Evolutionary conservation across 805 yeast species (phyloP).

Genomic region (Zygosaccharomyces siamensis): DNA sequence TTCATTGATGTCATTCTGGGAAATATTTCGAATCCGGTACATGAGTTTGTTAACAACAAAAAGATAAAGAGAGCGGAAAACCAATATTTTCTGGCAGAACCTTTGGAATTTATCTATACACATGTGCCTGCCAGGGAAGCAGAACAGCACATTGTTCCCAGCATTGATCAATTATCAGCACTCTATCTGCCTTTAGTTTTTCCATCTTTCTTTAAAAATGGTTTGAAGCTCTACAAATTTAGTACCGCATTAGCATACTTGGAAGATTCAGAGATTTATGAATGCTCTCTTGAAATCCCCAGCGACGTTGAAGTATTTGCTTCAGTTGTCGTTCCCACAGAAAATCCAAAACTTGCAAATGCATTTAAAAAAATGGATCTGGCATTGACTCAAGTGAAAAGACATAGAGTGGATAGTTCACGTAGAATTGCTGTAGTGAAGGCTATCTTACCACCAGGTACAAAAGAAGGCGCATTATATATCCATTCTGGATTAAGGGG

Average conservation of each 20-base stretch:
- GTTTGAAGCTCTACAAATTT: conserved; percentile 57
- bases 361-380: conserved; percentile 36
- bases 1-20: conserved; percentile 71
- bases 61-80: conserved; percentile 35
- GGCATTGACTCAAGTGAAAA: conserved; percentile 73
- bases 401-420: conserved; percentile 47
- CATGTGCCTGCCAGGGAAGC: conserved; percentile 78
- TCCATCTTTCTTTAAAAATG: conserved; percentile 66
- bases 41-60: conserved; percentile 37
- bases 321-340: conserved; percentile 47
- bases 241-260: conserved; percentile 73
- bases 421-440: conserved; percentile 71
- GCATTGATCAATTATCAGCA: conserved; percentile 72
- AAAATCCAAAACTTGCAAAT: conserved; percentile 20
- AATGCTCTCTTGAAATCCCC: conserved; percentile 71
- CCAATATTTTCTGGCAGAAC: conserved; percentile 75
- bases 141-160: conserved; percentile 84
- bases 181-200: conserved; percentile 81
- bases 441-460: conserved; percentile 70
- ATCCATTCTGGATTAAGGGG: conserved; percentile 69
- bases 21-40: conserved; percentile 49
- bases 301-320: conserved; percentile 63
- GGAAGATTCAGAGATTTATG: conserved; percentile 71
- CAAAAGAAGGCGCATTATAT: conserved; percentile 64
- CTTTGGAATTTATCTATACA: conserved; percentile 69